Conservation (phyloP, 2,329 filamentous ascomycete genomes). For the Paraphaeosphaeria sporulosa region DNA sequence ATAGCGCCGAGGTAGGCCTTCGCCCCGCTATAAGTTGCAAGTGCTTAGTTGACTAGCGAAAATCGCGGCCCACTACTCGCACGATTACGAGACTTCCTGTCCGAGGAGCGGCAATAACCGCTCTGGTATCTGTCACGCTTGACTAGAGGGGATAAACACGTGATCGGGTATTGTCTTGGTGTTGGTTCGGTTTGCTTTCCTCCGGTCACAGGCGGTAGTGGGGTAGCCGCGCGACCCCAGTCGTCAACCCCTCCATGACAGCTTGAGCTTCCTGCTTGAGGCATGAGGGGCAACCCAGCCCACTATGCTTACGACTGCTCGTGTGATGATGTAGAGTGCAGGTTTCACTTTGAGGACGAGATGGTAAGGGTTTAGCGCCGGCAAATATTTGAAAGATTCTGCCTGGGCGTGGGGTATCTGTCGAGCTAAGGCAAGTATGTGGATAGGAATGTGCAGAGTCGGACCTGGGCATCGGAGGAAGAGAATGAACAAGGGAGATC, state of each 20-base stretch:
- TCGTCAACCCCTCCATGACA: neutral
- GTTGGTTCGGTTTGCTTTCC: neutral
- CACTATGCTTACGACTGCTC: neutral
- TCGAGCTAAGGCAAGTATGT: neutral
- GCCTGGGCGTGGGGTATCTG: neutral
- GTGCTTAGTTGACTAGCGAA: constrained; percentile 2
- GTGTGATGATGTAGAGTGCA: neutral
- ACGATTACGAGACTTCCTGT: neutral
- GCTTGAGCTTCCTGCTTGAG: neutral
- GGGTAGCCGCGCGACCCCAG: neutral
- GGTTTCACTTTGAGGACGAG: neutral
- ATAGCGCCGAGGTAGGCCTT: constrained; percentile 7
- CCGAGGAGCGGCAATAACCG: constrained; percentile 7
- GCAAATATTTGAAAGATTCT: neutral
- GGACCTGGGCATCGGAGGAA: neutral
- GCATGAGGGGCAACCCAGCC: constrained; percentile 3
- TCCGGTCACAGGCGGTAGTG: constrained; percentile 1
- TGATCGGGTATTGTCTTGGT: neutral
- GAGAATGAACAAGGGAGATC: neutral
- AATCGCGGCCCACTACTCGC: constrained; percentile 5
- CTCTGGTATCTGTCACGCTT: neutral
- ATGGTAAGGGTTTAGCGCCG: neutral
- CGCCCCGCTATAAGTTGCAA: constrained; percentile 2
- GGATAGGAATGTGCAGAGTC: neutral
- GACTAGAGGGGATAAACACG: neutral